These are phyloP conservation scores for Raffaelea deltoideospora DNA, from an alignment of 2,329 filamentous ascomycete genomes.

Conservation along the genomic window DNA sequence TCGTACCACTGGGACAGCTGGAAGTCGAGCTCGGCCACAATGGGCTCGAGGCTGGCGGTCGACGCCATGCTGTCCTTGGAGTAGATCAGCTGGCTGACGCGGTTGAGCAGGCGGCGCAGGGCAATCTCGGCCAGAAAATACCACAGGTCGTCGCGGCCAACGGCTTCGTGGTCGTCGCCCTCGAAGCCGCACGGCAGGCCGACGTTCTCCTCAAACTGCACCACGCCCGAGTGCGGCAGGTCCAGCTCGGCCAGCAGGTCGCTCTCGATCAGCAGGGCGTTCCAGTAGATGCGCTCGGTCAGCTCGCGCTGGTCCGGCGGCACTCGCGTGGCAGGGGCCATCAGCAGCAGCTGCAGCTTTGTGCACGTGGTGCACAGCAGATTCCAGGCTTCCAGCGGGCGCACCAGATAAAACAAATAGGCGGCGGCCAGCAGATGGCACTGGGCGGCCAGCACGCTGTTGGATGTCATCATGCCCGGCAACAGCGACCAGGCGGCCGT, in stretches of 20 bases:
- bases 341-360: conserved; percentile 65
- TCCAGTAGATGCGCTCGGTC: conserved; percentile 71
- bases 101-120: conserved; percentile 58
- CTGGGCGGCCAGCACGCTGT: conserved; percentile 63
- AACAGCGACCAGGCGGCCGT: conserved; percentile 66
- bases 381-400: conserved; percentile 72
- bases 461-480: conserved; percentile 65
- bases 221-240: conserved; percentile 68
- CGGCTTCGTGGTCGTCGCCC: conserved; percentile 11
- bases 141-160: conserved; percentile 66
- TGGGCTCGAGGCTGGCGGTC: conserved; percentile 58
- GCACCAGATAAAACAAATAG: conserved; percentile 69
- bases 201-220: conserved; percentile 68
- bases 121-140: conserved; percentile 78
- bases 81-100: conserved; percentile 67
- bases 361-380: conserved; percentile 65
- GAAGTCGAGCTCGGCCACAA: conserved; percentile 68
- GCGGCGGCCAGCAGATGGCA: conserved; percentile 69
- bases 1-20: conserved; percentile 80
- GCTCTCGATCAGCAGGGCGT: conserved; percentile 64
- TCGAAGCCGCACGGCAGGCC: conserved; percentile 63
- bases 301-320: conserved; percentile 57
- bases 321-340: conserved; percentile 52
- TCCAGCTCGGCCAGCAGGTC: conserved; percentile 68
- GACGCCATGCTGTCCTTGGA: conserved; percentile 57